Percentiles rank a stretch among this genome's conserved stretches.
Evolutionary conservation across 768 basidiomycete genomes (phyloP).

Genomic region (Russula compacta): DNA sequence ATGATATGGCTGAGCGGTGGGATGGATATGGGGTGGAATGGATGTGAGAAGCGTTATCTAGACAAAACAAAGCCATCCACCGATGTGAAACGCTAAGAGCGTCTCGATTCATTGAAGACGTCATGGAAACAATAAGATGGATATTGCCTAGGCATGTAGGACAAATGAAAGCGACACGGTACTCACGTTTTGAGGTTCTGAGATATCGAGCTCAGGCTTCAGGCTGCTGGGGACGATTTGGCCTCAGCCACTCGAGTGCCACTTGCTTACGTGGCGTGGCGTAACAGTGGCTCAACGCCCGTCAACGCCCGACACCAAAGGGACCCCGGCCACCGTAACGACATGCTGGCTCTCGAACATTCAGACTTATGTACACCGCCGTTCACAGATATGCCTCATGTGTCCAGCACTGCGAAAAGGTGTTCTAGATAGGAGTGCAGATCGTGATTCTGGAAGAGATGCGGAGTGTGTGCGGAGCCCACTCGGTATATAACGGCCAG

Average conservation of each 20-base stretch:
- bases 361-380: not conserved
- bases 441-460: not conserved
- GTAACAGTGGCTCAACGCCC: not conserved
- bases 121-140: not conserved
- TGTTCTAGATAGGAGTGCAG: not conserved
- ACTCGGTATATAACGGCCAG: constrained; percentile 12
- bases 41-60: constrained; percentile 9
- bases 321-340: not conserved
- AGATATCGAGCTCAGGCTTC: not conserved
- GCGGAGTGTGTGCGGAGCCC: not conserved
- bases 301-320: too few species aligned
- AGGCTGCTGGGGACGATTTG: not conserved
- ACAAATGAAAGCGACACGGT: not conserved
- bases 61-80: constrained; percentile 6
- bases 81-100: not conserved
- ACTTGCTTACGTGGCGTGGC: not conserved
- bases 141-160: not conserved
- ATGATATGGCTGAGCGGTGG: not conserved
- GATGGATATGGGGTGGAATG: not conserved
- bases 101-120: not conserved
- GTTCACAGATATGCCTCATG: not conserved
- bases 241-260: not conserved
- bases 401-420: not conserved
- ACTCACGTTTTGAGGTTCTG: constrained; percentile 12
- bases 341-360: not conserved